Evolutionary conservation across 2,329 filamentous ascomycete genomes (phyloP), one percentile per base, ranked within the genome.

Genomic region (Pseudodiploospora longispora): DNA sequence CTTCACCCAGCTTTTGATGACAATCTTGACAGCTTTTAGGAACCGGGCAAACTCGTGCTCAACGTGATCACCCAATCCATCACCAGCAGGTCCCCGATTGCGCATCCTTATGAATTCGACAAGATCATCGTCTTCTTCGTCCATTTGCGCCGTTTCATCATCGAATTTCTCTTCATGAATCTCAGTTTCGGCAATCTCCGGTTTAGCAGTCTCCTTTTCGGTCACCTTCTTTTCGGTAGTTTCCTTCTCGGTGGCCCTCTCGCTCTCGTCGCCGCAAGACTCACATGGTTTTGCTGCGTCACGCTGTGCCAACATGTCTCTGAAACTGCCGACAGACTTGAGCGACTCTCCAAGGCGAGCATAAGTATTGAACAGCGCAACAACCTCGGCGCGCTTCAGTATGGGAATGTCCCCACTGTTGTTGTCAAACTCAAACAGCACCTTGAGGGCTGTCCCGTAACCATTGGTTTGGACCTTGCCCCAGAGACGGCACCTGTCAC

Each of bases 401-500:
- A 77, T 70, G 1, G 88, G 89, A 3, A 75, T 61, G n/a, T 73
- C 76, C 50, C 83, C 75, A 52, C 69, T 74, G 53, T 76, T 72
- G 57, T 78, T 76, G 54, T 95, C 89, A 50, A 89, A 93, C 64
- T 98, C 93, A 57, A 98, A 98, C 2, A 98, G 75, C 4, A 98
- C 84, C 68, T 98, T 98, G 50, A 98, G 71, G 0, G 93, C 93
- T 1, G 93, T 88, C 40, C 93, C 93, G 60, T 96, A 97, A 3
- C 93, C 93, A 9, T 87, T 86, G 1, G 89, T 95, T 68, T 98
- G 93, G 33, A 98, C 69, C 68, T 98, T 98, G 40, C 93, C 93
- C 93, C 93, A 98, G 3, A 98, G 80, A 6, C 93, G 82, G 67
- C 93, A 98, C 70, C 98, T 98, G 69, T 98, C 93, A 65, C 93